Evolutionary conservation across 305 asterid species (phyloP), one percentile per base, ranked within the genome.

Genomic region (Fraxinus nigra): DNA sequence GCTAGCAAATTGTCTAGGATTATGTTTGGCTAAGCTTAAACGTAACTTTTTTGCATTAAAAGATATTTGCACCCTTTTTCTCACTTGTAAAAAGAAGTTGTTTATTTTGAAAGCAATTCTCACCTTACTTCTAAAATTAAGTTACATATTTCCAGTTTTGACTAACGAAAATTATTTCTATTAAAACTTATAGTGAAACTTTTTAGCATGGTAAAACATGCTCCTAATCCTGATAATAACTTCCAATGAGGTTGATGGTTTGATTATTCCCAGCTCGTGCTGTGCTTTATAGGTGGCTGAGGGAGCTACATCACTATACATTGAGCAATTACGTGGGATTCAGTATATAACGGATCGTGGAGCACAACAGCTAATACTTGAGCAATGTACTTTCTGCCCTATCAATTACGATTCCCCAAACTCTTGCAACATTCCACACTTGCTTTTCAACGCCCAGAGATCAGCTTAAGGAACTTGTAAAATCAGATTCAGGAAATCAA

Each of bases 341-440:
- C 99, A 97, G 78, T 90, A 89, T 78, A 87, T 97, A 84, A 91
- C 97, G 7, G 97, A 97, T 75, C 97, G 95, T 8, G 99, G 98
- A 83, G 98, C 99, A 2, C 98, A 90, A 80, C 99, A 97, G 85
- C 90, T 97, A 95, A 83, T 93, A 95, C 84, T 89, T 94, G 87
- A 94, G 97, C 86, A 94, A 92, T 78, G 98, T 95, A 83, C 94
- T 95, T 33, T 93, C 97, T 5, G 99, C 99, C 51, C 87, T 95
- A 46, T 92, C 98, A 56, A 94, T 95, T 98, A 93, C 95, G 77
- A 87, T 83, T 72, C 99, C 99, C 30, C 86, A 84, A 0, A 93
- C 91, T 87, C 97, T 95, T 69, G 85, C 97, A 69, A 95, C 99
- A 70, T 95, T 94, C 30, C 93, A 92, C 65, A 84, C 91, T 10